Base-by-base conservation (phyloP, 2,329 filamentous ascomycete genomes). In the Biscogniauxia mediterranea region DNA sequence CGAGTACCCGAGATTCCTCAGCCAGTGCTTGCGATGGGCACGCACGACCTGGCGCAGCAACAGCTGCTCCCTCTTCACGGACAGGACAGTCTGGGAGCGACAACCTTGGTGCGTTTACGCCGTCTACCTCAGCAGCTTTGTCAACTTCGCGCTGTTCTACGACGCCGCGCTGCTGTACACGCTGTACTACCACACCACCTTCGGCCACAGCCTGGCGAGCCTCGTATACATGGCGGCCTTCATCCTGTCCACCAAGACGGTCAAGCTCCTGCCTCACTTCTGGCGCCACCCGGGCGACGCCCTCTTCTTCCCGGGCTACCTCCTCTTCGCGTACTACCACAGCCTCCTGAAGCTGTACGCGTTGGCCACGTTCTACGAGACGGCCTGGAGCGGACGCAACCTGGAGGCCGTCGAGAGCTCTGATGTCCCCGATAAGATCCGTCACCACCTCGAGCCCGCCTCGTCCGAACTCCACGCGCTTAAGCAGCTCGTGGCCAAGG, bases 21-120 rank as follows among this genome's bases (percentile, higher is more conserved):
- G 71, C 0, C 85, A 89, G 65, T 81, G 83, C 50, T 57, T 81
- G 7, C 80, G 85, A 13, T 89, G 84, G 86, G 79, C 78, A 0
- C 78, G 86, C 1, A 85, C 84, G 0, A 86, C 82, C 0, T 87
- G 81, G 77, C 78, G 86, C 5, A 83, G 79, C 58, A 88, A 87
- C 68, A 68, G 77, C 0, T 79, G 77, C 2, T 79, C 79, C 26
- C 76, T 89, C 56, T 66, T 79, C 53, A 70, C 70, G 0, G 71
- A 76, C 11, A 63, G 73, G 3, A 74, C 66, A 1, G 74, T 78
- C 5, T 84, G 77, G 76, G 66, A 55, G 3, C 57, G 67, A 1
- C 78, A 85, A 64, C 80, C 79, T 0, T 89, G 83, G 80, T 80
- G 78, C 20, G 74, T 80, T 0, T 86, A 85, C 64, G 79, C 82